These are phyloP conservation scores for Aspergillus ruber DNA, from an alignment of 2,329 filamentous ascomycete genomes.

Conservation along the genomic window DNA sequence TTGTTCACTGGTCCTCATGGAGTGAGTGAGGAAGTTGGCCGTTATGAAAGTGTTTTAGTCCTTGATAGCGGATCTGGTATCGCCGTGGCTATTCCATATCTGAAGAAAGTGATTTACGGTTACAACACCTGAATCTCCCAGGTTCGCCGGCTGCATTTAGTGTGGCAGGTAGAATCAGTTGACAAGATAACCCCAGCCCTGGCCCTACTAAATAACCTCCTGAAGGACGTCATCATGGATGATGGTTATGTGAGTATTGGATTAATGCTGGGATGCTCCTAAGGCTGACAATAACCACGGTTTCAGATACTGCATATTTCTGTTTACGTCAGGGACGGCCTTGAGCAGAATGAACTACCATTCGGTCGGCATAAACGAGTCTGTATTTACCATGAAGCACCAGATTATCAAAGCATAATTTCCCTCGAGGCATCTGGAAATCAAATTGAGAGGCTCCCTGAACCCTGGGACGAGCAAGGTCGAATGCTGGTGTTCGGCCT, in stretches of 20 bases:
- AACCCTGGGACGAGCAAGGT: conserved; percentile 14
- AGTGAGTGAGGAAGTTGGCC: conserved; percentile 16
- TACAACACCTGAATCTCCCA: conserved; percentile 24
- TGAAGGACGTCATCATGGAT: conserved; percentile 18
- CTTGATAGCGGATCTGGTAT: conserved; percentile 29
- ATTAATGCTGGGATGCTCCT: conserved; percentile 1
- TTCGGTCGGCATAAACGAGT: conserved; percentile 15
- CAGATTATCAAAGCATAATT: conserved; percentile 16
- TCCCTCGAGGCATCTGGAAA: conserved; percentile 14
- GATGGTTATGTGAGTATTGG: conserved; percentile 19
- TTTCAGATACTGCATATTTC: conserved; percentile 20
- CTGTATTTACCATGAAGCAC: conserved; percentile 14
- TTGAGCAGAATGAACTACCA: conserved; percentile 9
- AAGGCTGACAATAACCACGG: conserved; percentile 7
- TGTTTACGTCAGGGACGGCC: conserved; percentile 16
- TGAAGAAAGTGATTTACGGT: conserved; percentile 31
- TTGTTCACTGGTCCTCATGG: conserved; percentile 30
- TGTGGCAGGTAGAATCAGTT: conserved; percentile 23
- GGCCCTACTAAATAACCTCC: conserved; percentile 16
- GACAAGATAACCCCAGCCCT: conserved; percentile 12
- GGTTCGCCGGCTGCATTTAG: conserved; percentile 25
- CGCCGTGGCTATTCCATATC: conserved; percentile 23
- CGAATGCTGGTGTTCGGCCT: conserved; percentile 11
- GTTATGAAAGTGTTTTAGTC: conserved; percentile 26
- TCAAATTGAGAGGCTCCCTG: conserved; percentile 15